Evolutionary conservation across 179 eudicot species (phyloP).

Genomic region (Beta macrorhiza): DNA sequence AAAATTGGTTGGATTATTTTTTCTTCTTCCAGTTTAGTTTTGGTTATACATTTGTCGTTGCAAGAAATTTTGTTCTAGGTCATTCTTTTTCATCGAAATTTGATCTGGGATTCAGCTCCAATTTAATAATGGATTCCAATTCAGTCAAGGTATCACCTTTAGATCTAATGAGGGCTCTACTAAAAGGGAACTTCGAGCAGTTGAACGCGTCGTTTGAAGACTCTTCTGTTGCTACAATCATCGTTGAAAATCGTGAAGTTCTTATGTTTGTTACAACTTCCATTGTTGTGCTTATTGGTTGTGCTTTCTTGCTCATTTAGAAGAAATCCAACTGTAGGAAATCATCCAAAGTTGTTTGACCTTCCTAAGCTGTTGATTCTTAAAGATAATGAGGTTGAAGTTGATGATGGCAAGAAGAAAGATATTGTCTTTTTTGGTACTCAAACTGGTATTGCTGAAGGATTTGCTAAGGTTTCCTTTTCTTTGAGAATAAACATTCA

Average conservation of each 20-base stretch:
- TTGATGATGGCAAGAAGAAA: slow-evolving; percentile 72
- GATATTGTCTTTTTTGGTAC: slow-evolving; percentile 82
- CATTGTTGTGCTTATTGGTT: slow-evolving; percentile 65
- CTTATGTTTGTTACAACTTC: slow-evolving; percentile 64
- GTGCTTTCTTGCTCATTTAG: slow-evolving; percentile 56
- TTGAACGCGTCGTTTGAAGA: slow-evolving; percentile 50
- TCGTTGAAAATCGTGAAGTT: slow-evolving; percentile 54
- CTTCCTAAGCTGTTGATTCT: slow-evolving; percentile 36
- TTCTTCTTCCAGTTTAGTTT: too few relatives aligned
- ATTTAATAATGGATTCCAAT: slow-evolving; percentile 47
- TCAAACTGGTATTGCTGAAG: slow-evolving; percentile 98
- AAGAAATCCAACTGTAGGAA: slow-evolving; percentile 47
- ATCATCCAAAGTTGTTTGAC: slow-evolving; percentile 29
- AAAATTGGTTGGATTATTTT: too few relatives aligned
- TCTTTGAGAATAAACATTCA: not conserved
- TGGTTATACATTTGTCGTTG: too few relatives aligned
- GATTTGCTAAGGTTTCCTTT: slow-evolving; percentile 77
- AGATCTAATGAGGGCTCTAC: slow-evolving; percentile 63
- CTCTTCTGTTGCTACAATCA: slow-evolving; percentile 41
- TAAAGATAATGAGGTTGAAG: slow-evolving; percentile 47
- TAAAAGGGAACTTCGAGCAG: slow-evolving; percentile 51
- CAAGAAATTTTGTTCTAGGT: slow-evolving; percentile 18
- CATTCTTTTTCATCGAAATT: slow-evolving; percentile 5
- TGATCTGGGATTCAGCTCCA: slow-evolving; percentile 19
- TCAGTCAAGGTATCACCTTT: slow-evolving; percentile 67